Conservation (phyloP, 768 basidiomycete species). For the Cyclocybe aegerita region DNA sequence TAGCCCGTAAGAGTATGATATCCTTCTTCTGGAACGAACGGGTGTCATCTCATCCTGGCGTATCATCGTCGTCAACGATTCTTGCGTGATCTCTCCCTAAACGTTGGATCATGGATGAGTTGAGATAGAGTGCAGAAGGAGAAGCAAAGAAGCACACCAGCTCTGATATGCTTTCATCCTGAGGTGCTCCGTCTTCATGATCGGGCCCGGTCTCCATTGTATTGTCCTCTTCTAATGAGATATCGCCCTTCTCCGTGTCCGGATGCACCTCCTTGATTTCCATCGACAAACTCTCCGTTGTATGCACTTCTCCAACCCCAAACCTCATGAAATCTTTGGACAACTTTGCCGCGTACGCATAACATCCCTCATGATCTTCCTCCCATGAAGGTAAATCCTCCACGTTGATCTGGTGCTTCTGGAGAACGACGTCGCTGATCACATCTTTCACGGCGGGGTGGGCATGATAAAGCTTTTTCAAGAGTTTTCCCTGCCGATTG, state of each 20-base stretch:
- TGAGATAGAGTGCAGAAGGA: neutral
- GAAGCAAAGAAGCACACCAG: constrained; percentile 14
- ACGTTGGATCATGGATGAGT: neutral
- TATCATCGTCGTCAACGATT: constrained; percentile 72
- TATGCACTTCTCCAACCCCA: constrained; percentile 26
- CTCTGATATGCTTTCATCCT: constrained; percentile 6
- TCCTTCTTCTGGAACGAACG: constrained; percentile 54
- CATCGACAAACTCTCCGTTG: constrained; percentile 20
- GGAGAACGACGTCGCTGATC: constrained; percentile 46
- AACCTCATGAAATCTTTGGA: constrained; percentile 50
- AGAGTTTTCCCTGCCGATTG: constrained; percentile 55
- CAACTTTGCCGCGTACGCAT: constrained; percentile 46
- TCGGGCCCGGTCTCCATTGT: constrained; percentile 1
- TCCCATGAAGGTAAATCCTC: constrained; percentile 58
- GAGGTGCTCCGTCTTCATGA: constrained; percentile 1
- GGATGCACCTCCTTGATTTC: constrained; percentile 12
- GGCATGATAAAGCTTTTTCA: constrained; percentile 54
- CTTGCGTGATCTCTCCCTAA: constrained; percentile 72
- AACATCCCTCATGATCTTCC: constrained; percentile 40
- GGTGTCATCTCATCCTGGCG: constrained; percentile 69
- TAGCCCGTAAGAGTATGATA: constrained; percentile 42
- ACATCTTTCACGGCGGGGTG: constrained; percentile 41
- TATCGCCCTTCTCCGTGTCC: constrained; percentile 12
- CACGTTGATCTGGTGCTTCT: constrained; percentile 49
- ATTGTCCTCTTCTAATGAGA: constrained; percentile 6